phyloP scores from a whole-genome alignment of 1,139 yeast species.

The Waltiozyma sp. region DNA sequence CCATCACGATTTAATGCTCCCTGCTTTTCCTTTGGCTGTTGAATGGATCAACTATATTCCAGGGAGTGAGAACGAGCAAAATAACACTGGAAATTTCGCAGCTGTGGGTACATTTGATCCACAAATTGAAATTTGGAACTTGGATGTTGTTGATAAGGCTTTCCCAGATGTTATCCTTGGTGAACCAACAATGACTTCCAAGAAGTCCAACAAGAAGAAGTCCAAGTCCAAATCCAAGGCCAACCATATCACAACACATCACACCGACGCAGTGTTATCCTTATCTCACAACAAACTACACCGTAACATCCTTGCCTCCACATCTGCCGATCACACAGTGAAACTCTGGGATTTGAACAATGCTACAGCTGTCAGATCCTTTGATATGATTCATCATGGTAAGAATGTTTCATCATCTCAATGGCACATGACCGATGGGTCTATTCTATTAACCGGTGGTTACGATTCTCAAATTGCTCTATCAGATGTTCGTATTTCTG shows the following conservation, averaged over 20 bases:
- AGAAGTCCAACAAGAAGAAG: constrained; percentile 32
- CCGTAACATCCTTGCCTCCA: constrained; percentile 81
- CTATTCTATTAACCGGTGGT: constrained; percentile 83
- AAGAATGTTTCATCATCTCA: constrained; percentile 79
- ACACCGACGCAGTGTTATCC: constrained; percentile 88
- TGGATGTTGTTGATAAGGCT: constrained; percentile 85
- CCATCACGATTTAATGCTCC: constrained; percentile 94
- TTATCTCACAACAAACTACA: constrained; percentile 73
- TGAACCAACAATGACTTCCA: constrained; percentile 41
- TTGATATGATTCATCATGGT: constrained; percentile 33
- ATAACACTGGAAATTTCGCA: constrained; percentile 70
- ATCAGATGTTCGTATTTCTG: constrained; percentile 76
- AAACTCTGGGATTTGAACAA: constrained; percentile 87
- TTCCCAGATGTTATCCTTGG: constrained; percentile 93
- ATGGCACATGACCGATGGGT: constrained; percentile 73
- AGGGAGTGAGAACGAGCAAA: constrained; percentile 27
- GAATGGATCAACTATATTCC: constrained; percentile 87
- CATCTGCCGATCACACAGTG: constrained; percentile 91
- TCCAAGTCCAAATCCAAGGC: constrained; percentile 19
- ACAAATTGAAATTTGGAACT: constrained; percentile 92
- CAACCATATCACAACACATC: constrained; percentile 61
- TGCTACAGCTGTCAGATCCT: constrained; percentile 65
- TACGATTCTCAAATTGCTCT: constrained; percentile 76
- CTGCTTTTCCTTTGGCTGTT: constrained; percentile 92
- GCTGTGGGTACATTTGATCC: constrained; percentile 98